Base-by-base conservation (phyloP, 176 grass and related monocot species). In the Zea luxurians region DNA sequence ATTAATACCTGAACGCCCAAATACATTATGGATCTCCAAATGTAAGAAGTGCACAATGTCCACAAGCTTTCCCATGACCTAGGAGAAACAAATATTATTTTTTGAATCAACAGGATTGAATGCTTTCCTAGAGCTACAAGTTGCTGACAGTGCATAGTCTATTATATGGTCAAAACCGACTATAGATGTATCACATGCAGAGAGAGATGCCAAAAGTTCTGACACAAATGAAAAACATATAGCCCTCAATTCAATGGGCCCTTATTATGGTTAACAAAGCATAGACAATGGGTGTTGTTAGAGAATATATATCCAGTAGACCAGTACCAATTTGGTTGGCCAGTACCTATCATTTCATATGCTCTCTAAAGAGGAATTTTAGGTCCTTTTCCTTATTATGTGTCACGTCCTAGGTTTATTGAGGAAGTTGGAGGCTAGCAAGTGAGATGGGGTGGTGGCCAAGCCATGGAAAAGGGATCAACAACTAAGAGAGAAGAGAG, bases 31-130 rank as follows among this genome's bases (percentile, higher is more conserved):
- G 55, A 99, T 99, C 81, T 95, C 87, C 83, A 95, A 81, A 90
- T 95, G 91, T 73, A 99, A 92, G 76, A 90, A 95, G 78, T 99
- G 92, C 53, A 99, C 96, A 82, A 92, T 92, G 48, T 99, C 92
- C 46, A 99, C 92, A 68, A 99, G 90, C 52, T 99, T 99, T 75
- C 90, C 96, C 85, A 99, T 92, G 38, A 99, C 96, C 95, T 98
- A 85, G 27, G 64, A 83, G 64, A 52, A 76, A 83, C 57, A 66
- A 61, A 82, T 52, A 7, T 76, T 54, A 62, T 45, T 64, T 70
- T 43, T n/a, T 57, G 10, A 80, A 80, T 73, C 55, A 69, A 54
- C 54, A 57, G 9, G 44, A 86, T 77, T 48, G 18, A 7, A 12
- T 62, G 55, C 46, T 45, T 66, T 75, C 43, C 64, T 68, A 72